Conservation (phyloP, 768 basidiomycete species). For the Collybia sordida region DNA sequence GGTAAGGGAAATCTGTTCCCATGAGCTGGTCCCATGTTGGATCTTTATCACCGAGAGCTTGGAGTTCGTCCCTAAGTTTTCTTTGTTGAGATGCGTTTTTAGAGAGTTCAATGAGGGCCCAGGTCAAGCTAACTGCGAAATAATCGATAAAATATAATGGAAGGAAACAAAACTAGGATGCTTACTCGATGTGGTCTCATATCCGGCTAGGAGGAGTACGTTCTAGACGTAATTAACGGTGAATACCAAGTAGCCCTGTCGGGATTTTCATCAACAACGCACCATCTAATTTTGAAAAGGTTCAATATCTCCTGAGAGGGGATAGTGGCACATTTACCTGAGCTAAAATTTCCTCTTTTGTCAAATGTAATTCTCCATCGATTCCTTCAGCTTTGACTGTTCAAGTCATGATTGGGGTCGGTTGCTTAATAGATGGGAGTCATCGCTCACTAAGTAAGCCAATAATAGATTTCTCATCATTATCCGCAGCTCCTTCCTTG, state of each 20-base stretch:
- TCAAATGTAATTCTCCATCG: slow-evolving; percentile 28
- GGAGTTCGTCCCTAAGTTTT: slow-evolving; percentile 50
- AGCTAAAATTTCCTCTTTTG: slow-evolving; percentile 40
- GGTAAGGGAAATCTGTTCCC: slow-evolving; percentile 23
- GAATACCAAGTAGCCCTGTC: neutral
- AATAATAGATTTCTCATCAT: slow-evolving; percentile 32
- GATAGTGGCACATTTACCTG: slow-evolving; percentile 22
- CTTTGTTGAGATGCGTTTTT: slow-evolving; percentile 42
- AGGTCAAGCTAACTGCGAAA: slow-evolving; percentile 38
- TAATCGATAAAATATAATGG: neutral
- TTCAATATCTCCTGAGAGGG: neutral
- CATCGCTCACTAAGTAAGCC: slow-evolving; percentile 11
- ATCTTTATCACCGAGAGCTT: slow-evolving; percentile 39
- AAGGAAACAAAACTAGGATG: neutral
- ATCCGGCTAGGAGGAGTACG: slow-evolving; percentile 39
- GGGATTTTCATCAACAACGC: slow-evolving; percentile 11
- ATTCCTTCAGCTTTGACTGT: slow-evolving; percentile 35
- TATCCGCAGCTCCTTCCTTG: slow-evolving; percentile 6
- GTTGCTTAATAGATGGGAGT: neutral
- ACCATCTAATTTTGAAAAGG: neutral
- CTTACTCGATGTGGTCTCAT: slow-evolving; percentile 54
- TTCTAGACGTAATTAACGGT: slow-evolving; percentile 21
- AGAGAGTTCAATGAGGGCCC: slow-evolving; percentile 59
- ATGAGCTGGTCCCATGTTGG: slow-evolving; percentile 55
- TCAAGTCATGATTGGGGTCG: neutral